phyloP scores from a whole-genome alignment of 2,329 filamentous ascomycete genomes.

The Blumeria hordei region DNA sequence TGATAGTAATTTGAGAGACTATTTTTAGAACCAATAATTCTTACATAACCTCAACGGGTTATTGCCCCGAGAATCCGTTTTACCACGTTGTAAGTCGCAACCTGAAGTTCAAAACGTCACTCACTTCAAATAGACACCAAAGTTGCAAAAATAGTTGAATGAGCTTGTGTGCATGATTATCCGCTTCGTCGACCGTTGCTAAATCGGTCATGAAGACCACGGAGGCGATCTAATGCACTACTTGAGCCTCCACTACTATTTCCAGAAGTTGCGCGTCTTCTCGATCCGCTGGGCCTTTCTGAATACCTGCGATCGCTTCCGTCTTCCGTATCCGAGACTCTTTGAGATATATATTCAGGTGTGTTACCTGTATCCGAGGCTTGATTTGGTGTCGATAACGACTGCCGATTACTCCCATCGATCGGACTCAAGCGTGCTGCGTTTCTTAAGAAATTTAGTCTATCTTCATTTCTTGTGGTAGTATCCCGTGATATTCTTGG shows the following conservation, averaged over 20 bases:
- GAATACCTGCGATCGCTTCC: neutral
- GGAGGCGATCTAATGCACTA: neutral
- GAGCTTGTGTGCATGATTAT: neutral
- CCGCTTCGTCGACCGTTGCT: neutral
- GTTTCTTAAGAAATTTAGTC: slow-evolving; percentile 11
- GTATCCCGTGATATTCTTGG: slow-evolving; percentile 4
- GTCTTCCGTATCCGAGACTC: neutral
- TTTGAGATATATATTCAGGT: neutral
- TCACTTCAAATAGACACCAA: too few relatives aligned
- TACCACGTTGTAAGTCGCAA: too few relatives aligned
- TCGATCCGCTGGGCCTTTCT: neutral
- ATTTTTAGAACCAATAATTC: too few relatives aligned
- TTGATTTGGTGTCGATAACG: neutral
- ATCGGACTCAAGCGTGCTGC: slow-evolving; percentile 6
- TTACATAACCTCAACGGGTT: too few relatives aligned
- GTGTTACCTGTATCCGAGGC: too few relatives aligned
- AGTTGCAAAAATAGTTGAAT: too few relatives aligned
- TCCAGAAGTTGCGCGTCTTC: neutral
- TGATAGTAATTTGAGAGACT: too few relatives aligned
- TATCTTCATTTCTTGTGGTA: slow-evolving; percentile 9
- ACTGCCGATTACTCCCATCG: slow-evolving; percentile 2
- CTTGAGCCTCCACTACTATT: neutral
- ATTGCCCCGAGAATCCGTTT: too few relatives aligned
- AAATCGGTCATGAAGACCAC: neutral
- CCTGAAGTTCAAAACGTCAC: too few relatives aligned